Conservation (phyloP, 352 stramenopile species). For the Halophytophthora batemanensis region DNA sequence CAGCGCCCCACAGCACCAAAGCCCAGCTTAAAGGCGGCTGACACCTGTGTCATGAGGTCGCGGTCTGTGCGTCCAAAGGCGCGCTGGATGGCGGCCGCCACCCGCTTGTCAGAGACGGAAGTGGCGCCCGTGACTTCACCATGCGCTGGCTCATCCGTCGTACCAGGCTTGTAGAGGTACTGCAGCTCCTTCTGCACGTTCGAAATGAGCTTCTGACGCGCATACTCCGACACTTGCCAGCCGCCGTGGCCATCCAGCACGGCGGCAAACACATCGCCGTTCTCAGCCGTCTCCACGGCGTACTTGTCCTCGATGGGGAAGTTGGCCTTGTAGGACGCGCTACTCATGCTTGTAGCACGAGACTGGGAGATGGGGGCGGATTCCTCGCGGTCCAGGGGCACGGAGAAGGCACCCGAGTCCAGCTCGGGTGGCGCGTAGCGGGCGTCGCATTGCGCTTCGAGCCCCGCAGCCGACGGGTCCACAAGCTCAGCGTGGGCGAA, state of each 20-base stretch:
- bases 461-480: constrained; percentile 7
- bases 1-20: constrained; percentile 88
- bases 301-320: constrained; percentile 83
- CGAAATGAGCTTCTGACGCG: constrained; percentile 65
- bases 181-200: constrained; percentile 77
- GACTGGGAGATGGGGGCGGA: constrained; percentile 43
- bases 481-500: constrained; percentile 31
- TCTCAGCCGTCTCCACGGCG: constrained; percentile 57
- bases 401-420: constrained; percentile 36
- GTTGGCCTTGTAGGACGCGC: constrained; percentile 65
- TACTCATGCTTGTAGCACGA: constrained; percentile 45
- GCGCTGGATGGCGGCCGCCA: constrained; percentile 70
- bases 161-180: constrained; percentile 39
- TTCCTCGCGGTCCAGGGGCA: constrained; percentile 55
- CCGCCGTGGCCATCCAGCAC: constrained; percentile 92
- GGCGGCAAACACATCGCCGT: constrained; percentile 81
- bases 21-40: constrained; percentile 86
- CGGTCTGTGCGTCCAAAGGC: constrained; percentile 87
- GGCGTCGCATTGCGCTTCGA: constrained; percentile 53
- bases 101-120: constrained; percentile 37
- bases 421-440: constrained; percentile 43
- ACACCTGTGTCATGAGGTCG: constrained; percentile 78
- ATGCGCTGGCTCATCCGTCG: constrained; percentile 17
- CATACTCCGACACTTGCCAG: constrained; percentile 92
- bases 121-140: constrained; percentile 17